Percentiles rank a stretch among this genome's conserved stretches.
These are phyloP conservation scores for Cochlearia excelsa DNA, from an alignment of 345 rosid species.

Conservation along the genomic window DNA sequence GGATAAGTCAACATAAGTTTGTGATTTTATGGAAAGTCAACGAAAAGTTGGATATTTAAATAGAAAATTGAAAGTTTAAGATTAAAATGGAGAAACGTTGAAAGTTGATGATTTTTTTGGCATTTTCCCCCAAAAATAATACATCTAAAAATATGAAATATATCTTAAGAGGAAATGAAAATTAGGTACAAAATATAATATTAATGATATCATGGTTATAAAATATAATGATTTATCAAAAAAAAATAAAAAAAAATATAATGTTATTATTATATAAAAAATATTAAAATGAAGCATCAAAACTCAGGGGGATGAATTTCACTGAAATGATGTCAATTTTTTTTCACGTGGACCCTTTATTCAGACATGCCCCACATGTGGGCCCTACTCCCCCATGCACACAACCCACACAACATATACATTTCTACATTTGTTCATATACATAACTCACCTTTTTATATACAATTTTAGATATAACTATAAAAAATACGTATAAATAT, in stretches of 20 bases:
- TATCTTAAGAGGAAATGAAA: no score
- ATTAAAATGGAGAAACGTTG: no score
- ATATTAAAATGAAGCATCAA: conserved; percentile 26
- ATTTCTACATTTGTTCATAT: conserved; percentile 28
- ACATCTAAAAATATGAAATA: no score
- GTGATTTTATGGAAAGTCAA: no score
- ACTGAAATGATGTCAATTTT: conserved; percentile 44
- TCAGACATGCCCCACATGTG: conserved; percentile 28
- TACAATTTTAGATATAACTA: background rate
- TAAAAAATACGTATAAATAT: conserved; percentile 10
- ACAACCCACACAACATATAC: conserved; percentile 39
- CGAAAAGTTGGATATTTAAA: no score
- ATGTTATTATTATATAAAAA: background rate
- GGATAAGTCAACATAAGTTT: no score
- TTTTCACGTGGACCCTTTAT: conserved; percentile 63
- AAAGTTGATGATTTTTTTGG: no score
- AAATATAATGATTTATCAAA: no score
- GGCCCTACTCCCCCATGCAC: conserved; percentile 39
- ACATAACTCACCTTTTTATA: background rate
- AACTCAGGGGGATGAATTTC: conserved; percentile 68
- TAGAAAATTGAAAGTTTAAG: no score
- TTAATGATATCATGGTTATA: no score
- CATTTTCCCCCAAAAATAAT: no score
- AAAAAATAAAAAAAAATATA: background rate
- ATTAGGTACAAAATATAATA: no score